phyloP scores from a whole-genome alignment of 805 yeast species.

The Wickerhamomyces sydowiorum region DNA sequence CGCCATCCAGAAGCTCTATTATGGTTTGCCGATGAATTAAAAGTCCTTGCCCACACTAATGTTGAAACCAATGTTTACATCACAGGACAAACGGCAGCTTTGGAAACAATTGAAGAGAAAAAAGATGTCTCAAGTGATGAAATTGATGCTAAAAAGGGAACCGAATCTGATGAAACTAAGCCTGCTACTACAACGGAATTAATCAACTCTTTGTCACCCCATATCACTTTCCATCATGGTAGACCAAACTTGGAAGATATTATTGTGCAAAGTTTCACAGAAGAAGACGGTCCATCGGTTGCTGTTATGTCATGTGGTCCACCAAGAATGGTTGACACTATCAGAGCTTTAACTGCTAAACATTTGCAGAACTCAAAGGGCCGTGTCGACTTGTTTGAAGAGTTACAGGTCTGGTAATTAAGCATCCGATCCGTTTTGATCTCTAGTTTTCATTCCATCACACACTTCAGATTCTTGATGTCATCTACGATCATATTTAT shows the following conservation, averaged over 20 bases:
- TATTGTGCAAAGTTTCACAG: conserved; percentile 29
- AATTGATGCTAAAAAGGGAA: conserved; percentile 1
- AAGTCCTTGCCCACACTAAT: conserved; percentile 18
- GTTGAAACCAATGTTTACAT: conserved; percentile 28
- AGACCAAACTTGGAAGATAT: conserved; percentile 40
- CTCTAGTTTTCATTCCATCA: too few relatives aligned
- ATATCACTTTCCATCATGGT: conserved; percentile 29
- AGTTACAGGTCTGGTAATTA: conserved; percentile 43
- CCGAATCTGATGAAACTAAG: conserved; percentile 4
- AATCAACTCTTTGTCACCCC: neutral
- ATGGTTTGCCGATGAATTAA: conserved; percentile 41
- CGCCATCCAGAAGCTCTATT: conserved; percentile 42
- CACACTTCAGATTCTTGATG: too few relatives aligned
- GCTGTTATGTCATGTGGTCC: conserved; percentile 59
- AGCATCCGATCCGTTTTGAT: too few relatives aligned
- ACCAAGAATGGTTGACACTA: conserved; percentile 44
- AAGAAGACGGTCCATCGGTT: conserved; percentile 32
- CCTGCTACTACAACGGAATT: neutral
- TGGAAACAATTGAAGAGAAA: conserved; percentile 2
- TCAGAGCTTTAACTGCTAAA: conserved; percentile 40
- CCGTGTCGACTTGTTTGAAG: conserved; percentile 65
- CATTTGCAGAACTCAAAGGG: conserved; percentile 33
- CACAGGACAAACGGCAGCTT: conserved; percentile 24
- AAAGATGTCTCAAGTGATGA: conserved; percentile 2
- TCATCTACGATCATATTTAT: too few relatives aligned